Conservation (phyloP, 2,329 filamentous ascomycete genomes). For the Aspergillus piperis region DNA sequence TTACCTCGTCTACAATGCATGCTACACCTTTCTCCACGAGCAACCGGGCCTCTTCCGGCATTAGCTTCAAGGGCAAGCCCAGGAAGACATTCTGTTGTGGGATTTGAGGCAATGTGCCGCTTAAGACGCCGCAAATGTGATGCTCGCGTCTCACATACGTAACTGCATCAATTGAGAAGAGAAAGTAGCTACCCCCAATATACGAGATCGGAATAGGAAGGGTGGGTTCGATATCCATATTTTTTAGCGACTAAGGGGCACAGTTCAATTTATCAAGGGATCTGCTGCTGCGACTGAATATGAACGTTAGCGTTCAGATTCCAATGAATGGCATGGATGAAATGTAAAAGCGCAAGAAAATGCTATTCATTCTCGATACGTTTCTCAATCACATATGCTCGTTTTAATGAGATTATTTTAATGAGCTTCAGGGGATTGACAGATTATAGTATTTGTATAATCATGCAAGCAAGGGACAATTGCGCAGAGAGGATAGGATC, state of each 20-base stretch:
- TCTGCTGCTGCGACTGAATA: constrained; percentile 17
- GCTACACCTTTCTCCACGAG: constrained; percentile 76
- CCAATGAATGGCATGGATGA: constrained; percentile 5
- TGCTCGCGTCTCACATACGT: constrained; percentile 75
- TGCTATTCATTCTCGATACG: constrained; percentile 41
- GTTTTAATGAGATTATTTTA: constrained; percentile 36
- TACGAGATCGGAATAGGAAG: constrained; percentile 76
- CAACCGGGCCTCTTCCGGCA: constrained; percentile 83
- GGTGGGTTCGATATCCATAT: constrained; percentile 40
- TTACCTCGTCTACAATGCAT: constrained; percentile 77
- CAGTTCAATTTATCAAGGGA: not conserved
- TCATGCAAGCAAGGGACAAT: constrained; percentile 54
- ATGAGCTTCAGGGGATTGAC: constrained; percentile 76
- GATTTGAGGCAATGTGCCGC: constrained; percentile 85
- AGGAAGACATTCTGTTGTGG: constrained; percentile 95
- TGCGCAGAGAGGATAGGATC: not conserved
- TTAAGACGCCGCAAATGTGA: constrained; percentile 81
- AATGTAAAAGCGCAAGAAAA: constrained; percentile 14
- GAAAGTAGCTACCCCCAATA: constrained; percentile 77
- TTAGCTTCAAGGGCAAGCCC: constrained; percentile 82
- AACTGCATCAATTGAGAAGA: constrained; percentile 84
- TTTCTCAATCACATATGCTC: constrained; percentile 48
- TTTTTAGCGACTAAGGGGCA: constrained; percentile 10
- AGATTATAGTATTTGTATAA: constrained; percentile 68
- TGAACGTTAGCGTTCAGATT: constrained; percentile 27